A percentile compares a stretch with the other conserved stretches of the same genome.
Evolutionary conservation across 192 early-diverging fungal genomes (phyloP).

Genomic region (Spinellus fusiger): DNA sequence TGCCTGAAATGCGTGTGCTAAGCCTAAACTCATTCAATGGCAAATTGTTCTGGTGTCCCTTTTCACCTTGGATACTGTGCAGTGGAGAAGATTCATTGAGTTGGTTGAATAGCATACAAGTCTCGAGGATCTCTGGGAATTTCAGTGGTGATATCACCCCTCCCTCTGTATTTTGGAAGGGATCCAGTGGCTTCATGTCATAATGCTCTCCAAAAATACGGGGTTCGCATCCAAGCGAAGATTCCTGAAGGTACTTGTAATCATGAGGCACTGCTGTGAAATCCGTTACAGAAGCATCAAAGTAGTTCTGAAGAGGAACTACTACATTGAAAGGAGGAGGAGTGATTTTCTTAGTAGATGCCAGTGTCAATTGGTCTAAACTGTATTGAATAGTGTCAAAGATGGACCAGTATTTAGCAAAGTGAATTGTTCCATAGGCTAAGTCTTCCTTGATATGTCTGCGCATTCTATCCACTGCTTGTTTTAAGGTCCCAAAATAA

Average conservation of each 20-base stretch:
- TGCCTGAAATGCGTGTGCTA: not conserved
- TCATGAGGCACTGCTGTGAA: conserved; percentile 24
- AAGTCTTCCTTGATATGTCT: conserved; percentile 32
- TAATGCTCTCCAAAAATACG: conserved; percentile 16
- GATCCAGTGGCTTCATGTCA: not conserved
- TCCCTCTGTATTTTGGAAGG: not conserved
- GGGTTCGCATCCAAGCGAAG: conserved; percentile 28
- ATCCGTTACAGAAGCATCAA: conserved; percentile 17
- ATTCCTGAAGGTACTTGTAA: conserved; percentile 26
- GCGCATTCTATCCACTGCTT: conserved; percentile 41
- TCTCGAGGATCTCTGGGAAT: conserved; percentile 12
- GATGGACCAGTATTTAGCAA: conserved; percentile 35
- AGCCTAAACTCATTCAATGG: not conserved
- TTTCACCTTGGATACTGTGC: not conserved
- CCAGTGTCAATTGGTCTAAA: not conserved
- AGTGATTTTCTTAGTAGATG: not conserved
- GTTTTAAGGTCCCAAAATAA: conserved; percentile 58
- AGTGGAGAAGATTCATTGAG: conserved; percentile 5
- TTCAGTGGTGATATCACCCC: not conserved
- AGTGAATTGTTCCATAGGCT: conserved; percentile 22
- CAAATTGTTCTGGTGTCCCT: not conserved
- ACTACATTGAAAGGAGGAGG: conserved; percentile 1
- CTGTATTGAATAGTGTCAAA: conserved; percentile 27
- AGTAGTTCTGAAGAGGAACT: conserved; percentile 22
- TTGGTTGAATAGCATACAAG: conserved; percentile 3